Base-by-base conservation (phyloP, 768 basidiomycete genomes). In the Lactifluus subvellereus region DNA sequence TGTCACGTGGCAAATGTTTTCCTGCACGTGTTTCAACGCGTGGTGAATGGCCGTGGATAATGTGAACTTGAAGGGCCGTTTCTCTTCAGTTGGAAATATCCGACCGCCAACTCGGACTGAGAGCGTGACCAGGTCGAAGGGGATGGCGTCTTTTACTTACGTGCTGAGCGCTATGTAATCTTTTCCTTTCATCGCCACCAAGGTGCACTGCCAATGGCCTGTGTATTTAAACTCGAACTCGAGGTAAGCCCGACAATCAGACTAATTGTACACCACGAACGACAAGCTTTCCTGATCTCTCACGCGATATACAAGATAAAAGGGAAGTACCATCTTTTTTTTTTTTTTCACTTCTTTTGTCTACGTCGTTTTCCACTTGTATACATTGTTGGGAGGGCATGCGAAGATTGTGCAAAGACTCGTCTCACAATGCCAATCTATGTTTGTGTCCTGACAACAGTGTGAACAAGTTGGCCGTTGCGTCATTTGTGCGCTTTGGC, bases 371-470 rank as follows among this genome's bases (percentile, higher is more conserved):
- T 30, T 58, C 48, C 27, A 51, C 57, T 64, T 64, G 53, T 55
- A 14, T 60, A 60, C 62, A 59, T 64, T 64, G 62, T 64, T 64
- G 62, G 62, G 62, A 64, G 62, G 62, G 53, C 62, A 64, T 43
- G 57, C 47, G 57, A 59, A 33, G 62, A 63, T 63, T 63, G 62
- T 52, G 48, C 55, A 43, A 11, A 55, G 42, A 52, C 48, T 62
- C 50, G 42, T 60, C 45, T 48, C 18, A 48, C 37, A 62, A 62
- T 62, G 43, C 61, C 60, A 57, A 62, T 62, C 61, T 42, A 37
- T 62, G 55, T 45, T 50, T 57, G 40, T 63, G 62, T 64, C 58
- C 62, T 64, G 62, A 64, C 62, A 55, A 55, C 62, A 64, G 22
- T 64, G 62, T 64, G 62, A 54, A 52, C 53, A 59, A 57, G 53